Evolutionary conservation across 1,139 yeast genomes (phyloP), one percentile per base, ranked within the genome.

Genomic region (Zygoascus sp.): DNA sequence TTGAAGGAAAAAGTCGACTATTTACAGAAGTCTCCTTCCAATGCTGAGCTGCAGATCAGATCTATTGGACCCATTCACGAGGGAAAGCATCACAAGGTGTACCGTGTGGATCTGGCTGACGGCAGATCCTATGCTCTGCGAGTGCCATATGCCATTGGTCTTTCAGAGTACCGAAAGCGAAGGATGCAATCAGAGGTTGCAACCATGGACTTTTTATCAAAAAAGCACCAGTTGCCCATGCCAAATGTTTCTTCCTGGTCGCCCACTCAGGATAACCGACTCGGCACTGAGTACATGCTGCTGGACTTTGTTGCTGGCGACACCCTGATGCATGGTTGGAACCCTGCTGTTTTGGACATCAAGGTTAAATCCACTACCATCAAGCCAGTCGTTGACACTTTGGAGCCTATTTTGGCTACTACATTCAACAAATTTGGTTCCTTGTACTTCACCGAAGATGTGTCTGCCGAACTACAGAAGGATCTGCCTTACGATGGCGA

Each of bases 171-270:
- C 48, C 77, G 84, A 47, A 70, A 78, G 40, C 73, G 79, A 53
- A 81, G 87, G 55, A 73, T 92, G 60, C 82, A 83, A 64, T 81
- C 92, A 64, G 98, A 92, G 67, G 96, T 83, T 41, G 98, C 98
- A 19, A 90, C 97, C 1, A 72, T 85, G 72, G 97, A 90, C 65
- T 90, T 86, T 64, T 74, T 83, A 47, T 66, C 73, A 44, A 81
- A 80, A 56, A 57, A 59, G 44, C 60, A 70, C 54, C 69, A 70
- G 8, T 53, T 77, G 36, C 73, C 76, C 27, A 86, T 85, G 41
- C 97, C 97, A 38, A 79, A 78, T 55, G 85, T 88, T 8, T 67
- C 82, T 46, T 80, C 90, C 22, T 92, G 84, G 70, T 72, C 80
- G 32, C 76, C 79, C 47, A 68, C 74, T 30, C 35, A 42, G 20